Percentiles rank a stretch among this genome's conserved stretches.
phyloP scores from a whole-genome alignment of 306 rosid species.

The Urtica urens region DNA sequence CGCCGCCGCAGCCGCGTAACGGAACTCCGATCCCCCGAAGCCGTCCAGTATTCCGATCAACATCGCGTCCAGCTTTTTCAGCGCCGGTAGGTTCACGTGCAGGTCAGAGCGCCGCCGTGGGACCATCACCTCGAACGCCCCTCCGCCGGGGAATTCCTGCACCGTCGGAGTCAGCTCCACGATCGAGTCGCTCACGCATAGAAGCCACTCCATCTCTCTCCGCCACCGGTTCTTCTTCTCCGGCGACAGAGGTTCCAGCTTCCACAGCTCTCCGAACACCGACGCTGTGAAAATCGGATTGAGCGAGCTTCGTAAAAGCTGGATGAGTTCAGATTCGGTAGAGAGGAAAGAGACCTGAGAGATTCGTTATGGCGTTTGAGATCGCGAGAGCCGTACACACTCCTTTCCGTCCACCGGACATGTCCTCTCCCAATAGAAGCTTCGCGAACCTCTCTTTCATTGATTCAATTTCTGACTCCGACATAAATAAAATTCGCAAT shows the following conservation, averaged over 20 bases:
- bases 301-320: not conserved
- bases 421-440: slow-evolving; percentile 43
- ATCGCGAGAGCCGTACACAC: slow-evolving; percentile 37
- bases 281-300: slow-evolving; percentile 16
- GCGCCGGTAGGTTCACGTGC: slow-evolving; percentile 33
- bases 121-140: slow-evolving; percentile 38
- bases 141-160: slow-evolving; percentile 33
- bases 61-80: slow-evolving; percentile 40
- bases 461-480: slow-evolving; percentile 24
- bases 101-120: slow-evolving; percentile 31
- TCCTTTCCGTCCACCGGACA: slow-evolving; percentile 44
- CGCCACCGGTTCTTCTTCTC: slow-evolving; percentile 34
- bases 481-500: not conserved
- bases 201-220: slow-evolving; percentile 40
- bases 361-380: slow-evolving; percentile 42
- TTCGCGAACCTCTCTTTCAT: slow-evolving; percentile 43
- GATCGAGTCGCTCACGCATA: slow-evolving; percentile 33
- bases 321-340: not conserved
- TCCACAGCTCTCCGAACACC: slow-evolving; percentile 40
- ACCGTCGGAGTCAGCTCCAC: slow-evolving; percentile 38
- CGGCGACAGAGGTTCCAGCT: slow-evolving; percentile 29
- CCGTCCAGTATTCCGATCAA: slow-evolving; percentile 33
- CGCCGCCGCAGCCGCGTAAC: slow-evolving; percentile 30
- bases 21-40: slow-evolving; percentile 26
- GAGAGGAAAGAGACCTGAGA: slow-evolving; percentile 22